Evolutionary conservation across 163 green algal species (phyloP).

Genomic region (Coccomyxa subellipsoidea): DNA sequence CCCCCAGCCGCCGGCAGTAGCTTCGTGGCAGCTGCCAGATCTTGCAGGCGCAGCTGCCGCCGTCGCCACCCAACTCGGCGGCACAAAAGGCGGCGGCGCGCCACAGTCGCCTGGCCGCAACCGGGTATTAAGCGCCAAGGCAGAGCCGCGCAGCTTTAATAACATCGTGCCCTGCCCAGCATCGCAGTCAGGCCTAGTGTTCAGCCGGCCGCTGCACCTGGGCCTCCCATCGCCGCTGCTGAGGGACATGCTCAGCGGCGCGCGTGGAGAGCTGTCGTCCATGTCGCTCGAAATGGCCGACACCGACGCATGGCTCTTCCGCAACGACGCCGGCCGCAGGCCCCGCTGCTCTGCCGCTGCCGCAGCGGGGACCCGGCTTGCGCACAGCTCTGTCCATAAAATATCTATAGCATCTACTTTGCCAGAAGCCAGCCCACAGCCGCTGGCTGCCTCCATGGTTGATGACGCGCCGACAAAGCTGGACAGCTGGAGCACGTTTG

Average conservation of each 20-base stretch:
- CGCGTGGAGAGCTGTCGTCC: not conserved
- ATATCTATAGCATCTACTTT: too few relatives aligned
- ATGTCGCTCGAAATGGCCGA: not conserved
- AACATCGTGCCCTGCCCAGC: not conserved
- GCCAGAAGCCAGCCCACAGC: too few relatives aligned
- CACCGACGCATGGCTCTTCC: not conserved
- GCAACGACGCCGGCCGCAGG: not conserved
- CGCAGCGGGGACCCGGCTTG: not conserved
- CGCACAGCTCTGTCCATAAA: not conserved
- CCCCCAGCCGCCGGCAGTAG: not conserved
- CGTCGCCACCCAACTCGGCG: not conserved
- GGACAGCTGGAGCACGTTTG: too few relatives aligned
- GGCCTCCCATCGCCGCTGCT: not conserved
- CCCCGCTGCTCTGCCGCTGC: not conserved
- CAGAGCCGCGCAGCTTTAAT: not conserved
- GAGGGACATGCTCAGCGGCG: not conserved
- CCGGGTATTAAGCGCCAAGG: not conserved
- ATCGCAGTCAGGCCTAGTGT: not conserved
- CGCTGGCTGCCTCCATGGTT: too few relatives aligned
- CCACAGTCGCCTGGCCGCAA: not conserved
- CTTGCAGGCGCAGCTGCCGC: too few relatives aligned
- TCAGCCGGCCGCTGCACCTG: not conserved
- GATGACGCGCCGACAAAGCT: too few relatives aligned
- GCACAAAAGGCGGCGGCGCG: not conserved
- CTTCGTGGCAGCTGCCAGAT: too few relatives aligned